A percentile compares a stretch with the other conserved stretches of the same genome.
Conservation (phyloP, 2,329 filamentous ascomycete species). For the Gremmenia infestans region DNA sequence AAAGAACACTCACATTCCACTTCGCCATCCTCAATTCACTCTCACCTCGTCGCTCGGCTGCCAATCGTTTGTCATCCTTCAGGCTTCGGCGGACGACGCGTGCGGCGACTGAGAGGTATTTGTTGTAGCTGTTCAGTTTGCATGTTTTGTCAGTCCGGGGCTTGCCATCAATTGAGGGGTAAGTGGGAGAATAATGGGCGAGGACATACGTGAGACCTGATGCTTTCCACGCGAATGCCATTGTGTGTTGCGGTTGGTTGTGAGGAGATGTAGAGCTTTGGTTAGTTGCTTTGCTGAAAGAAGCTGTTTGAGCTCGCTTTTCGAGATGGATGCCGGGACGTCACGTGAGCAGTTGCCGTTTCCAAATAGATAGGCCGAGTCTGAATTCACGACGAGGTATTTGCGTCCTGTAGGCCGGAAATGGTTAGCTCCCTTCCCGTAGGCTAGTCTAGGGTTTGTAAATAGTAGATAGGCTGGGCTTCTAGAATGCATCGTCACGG, state of each 20-base stretch:
- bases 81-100: conserved; percentile 93
- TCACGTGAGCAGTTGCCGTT: not conserved
- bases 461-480: too few species aligned
- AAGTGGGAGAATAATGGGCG: not conserved
- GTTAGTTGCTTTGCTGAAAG: conserved; percentile 7
- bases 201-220: conserved; percentile 66
- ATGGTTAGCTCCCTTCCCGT: too few species aligned
- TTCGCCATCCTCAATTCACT: conserved; percentile 86
- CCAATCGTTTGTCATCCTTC: conserved; percentile 88
- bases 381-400: too few species aligned
- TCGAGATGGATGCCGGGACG: not conserved
- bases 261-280: conserved; percentile 17
- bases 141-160: conserved; percentile 23
- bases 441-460: too few species aligned
- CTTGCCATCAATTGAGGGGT: conserved; percentile 6
- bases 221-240: conserved; percentile 98
- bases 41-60: conserved; percentile 83
- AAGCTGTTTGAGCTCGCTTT: conserved; percentile 14
- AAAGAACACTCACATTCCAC: conserved; percentile 73
- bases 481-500: too few species aligned
- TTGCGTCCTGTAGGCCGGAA: too few species aligned
- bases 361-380: too few species aligned
- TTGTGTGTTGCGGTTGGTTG: conserved; percentile 38
- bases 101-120: conserved; percentile 93
- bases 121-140: conserved; percentile 82